These are phyloP conservation scores for Porpolomopsis calyptriformis DNA, from an alignment of 768 basidiomycete species.

Conservation along the genomic window DNA sequence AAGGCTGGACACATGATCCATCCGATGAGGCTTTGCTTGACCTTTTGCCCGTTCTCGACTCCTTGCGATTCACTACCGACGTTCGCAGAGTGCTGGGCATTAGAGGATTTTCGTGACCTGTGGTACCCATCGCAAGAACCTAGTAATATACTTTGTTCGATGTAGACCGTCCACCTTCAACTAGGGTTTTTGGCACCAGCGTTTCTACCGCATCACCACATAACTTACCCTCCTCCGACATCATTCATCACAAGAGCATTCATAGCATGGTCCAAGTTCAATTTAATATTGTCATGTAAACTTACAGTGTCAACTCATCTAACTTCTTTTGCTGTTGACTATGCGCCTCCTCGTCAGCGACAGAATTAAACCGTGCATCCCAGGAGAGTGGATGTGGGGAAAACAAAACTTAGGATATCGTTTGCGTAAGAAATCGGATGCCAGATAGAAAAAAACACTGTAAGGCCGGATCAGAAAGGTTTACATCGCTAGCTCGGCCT, in stretches of 20 bases:
- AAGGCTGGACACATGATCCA: slow-evolving; percentile 98
- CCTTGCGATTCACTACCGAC: slow-evolving; percentile 89
- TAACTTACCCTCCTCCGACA: slow-evolving; percentile 22
- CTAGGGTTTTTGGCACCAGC: slow-evolving; percentile 17
- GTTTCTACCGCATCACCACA: too few relatives aligned
- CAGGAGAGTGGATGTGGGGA: too few relatives aligned
- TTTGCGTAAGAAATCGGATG: not conserved
- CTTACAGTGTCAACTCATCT: not conserved
- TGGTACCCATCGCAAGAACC: too few relatives aligned
- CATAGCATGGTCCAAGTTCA: slow-evolving; percentile 14
- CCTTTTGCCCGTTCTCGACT: slow-evolving; percentile 90
- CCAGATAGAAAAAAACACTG: slow-evolving; percentile 13
- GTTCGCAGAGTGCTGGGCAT: slow-evolving; percentile 84
- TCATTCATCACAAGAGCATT: slow-evolving; percentile 20
- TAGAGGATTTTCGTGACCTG: slow-evolving; percentile 20
- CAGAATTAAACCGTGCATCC: too few relatives aligned
- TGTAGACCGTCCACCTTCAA: not conserved
- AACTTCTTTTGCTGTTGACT: slow-evolving; percentile 12
- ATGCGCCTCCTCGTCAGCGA: not conserved
- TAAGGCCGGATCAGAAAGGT: slow-evolving; percentile 9
- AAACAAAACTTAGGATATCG: too few relatives aligned
- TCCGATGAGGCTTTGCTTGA: slow-evolving; percentile 94
- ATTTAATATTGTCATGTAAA: slow-evolving; percentile 14
- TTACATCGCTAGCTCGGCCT: slow-evolving; percentile 81
- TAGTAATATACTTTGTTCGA: too few relatives aligned